Base-by-base conservation (phyloP, 257 asterid species). In the Agastache rugosa region DNA sequence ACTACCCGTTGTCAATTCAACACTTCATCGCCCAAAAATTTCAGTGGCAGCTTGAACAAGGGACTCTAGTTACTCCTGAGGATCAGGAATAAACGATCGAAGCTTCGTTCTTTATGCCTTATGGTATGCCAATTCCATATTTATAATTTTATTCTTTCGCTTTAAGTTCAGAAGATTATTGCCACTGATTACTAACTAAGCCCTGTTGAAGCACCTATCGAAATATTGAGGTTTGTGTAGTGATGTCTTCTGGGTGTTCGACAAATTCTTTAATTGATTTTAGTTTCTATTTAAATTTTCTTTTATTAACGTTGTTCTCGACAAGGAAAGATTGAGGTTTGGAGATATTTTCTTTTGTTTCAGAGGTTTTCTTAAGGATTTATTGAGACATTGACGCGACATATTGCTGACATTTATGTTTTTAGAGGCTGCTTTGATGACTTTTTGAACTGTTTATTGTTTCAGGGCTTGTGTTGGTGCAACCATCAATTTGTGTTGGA, bases 391-490 rank as follows among this genome's bases (percentile, higher is more conserved):
- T 31, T 31, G 34, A 31, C 37, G 7, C 37, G 37, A 54, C 12
- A 25, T 27, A 11, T 27, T 27, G 53, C 58, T 67, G 2, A 11
- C 20, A 4, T 10, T 58, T 74, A 45, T 48, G 22, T n/a, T 41
- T 53, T 4, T 71, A 3, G 27, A 48, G 75, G 44, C 39, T 61
- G 35, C 55, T 47, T 71, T 45, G 60, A 54, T 69, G 61, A 63
- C 31, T 14, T 68, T 14, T 22, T 35, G 59, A 74, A 25, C 31
- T 74, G 60, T 29, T 55, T 37, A 54, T 35, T 68, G 45, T 66
- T 75, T 48, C 80, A 82, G 81, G 78, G 60, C 61, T 71, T 60
- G 29, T 62, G 48, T 37, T 47, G 45, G 64, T 41, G 34, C 63
- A 56, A 25, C 41, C 51, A 2, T 58, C 69, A 64, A 54, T 45